phyloP scores from a whole-genome alignment of 192 early-diverging fungal species.

The Rhizoclosmatium sp. region DNA sequence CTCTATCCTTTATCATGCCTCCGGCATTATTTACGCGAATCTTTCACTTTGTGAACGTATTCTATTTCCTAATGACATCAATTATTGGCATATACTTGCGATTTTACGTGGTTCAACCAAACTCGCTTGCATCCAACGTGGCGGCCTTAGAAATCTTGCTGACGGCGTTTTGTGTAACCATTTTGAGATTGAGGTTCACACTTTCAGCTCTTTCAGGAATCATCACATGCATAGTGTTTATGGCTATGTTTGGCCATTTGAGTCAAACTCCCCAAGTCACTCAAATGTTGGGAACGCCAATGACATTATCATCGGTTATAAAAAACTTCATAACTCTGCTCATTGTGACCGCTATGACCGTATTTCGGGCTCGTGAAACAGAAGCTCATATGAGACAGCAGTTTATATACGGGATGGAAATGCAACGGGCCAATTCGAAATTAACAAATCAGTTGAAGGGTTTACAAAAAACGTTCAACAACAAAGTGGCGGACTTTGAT shows the following conservation, averaged over 20 bases:
- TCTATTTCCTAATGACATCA: conserved; percentile 20
- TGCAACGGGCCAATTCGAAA: conserved; percentile 56
- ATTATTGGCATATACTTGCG: conserved; percentile 11
- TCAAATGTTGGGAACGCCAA: not conserved
- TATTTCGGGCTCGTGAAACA: conserved; percentile 5
- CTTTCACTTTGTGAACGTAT: conserved; percentile 11
- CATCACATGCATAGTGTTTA: not conserved
- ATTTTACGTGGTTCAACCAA: conserved; percentile 29
- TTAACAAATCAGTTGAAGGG: conserved; percentile 55
- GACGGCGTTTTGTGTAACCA: not conserved
- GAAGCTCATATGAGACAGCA: not conserved
- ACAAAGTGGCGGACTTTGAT: conserved; percentile 55
- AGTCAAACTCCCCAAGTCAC: not conserved
- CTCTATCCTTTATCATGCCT: conserved; percentile 30
- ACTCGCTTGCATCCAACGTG: not conserved
- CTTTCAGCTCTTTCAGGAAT: conserved; percentile 14
- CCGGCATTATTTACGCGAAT: conserved; percentile 3
- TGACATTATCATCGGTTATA: conserved; percentile 1
- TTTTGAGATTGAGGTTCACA: conserved; percentile 6
- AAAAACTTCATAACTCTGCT: conserved; percentile 17
- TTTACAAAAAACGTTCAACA: conserved; percentile 52
- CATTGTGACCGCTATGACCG: not conserved
- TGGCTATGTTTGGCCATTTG: conserved; percentile 15
- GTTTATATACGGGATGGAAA: conserved; percentile 11
- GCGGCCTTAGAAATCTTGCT: conserved; percentile 13